Conservation (phyloP, 1,139 yeast species). For the Geotrichum aggregatum region DNA sequence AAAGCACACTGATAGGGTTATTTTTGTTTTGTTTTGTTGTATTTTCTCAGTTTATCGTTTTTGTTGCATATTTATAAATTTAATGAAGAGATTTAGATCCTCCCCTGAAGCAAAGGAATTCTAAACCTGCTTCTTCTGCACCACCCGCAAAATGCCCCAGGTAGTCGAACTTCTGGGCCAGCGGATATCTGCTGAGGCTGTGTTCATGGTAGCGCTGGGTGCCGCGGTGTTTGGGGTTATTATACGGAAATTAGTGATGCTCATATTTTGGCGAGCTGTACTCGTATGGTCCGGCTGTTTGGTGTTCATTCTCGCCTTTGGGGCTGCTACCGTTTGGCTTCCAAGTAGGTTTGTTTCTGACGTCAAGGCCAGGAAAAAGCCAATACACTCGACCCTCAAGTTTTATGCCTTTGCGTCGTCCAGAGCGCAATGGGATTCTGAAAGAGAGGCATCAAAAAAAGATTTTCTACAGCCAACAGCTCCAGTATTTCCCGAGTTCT, state of each 20-base stretch:
- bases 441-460: not conserved
- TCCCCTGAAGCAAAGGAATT: not conserved
- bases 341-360: conserved; percentile 19
- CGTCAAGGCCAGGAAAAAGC: conserved; percentile 5
- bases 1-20: not conserved
- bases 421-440: not conserved
- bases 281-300: conserved; percentile 26
- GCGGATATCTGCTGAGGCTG: conserved; percentile 25
- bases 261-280: conserved; percentile 25
- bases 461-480: conserved; percentile 25
- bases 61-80: conserved; percentile 7
- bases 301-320: conserved; percentile 22
- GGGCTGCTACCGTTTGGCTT: conserved; percentile 22
- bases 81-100: not conserved
- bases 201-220: conserved; percentile 22
- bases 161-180: conserved; percentile 24
- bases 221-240: conserved; percentile 25
- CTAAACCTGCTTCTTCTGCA: not conserved
- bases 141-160: conserved; percentile 7
- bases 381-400: conserved; percentile 11
- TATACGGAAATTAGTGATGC: conserved; percentile 24
- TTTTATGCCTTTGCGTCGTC: conserved; percentile 26
- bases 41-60: not conserved
- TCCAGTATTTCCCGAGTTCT: conserved; percentile 52
- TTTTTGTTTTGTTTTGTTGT: conserved; percentile 2